These are phyloP conservation scores for Candida qinlingensis DNA, from an alignment of 805 yeast species.

Conservation along the genomic window DNA sequence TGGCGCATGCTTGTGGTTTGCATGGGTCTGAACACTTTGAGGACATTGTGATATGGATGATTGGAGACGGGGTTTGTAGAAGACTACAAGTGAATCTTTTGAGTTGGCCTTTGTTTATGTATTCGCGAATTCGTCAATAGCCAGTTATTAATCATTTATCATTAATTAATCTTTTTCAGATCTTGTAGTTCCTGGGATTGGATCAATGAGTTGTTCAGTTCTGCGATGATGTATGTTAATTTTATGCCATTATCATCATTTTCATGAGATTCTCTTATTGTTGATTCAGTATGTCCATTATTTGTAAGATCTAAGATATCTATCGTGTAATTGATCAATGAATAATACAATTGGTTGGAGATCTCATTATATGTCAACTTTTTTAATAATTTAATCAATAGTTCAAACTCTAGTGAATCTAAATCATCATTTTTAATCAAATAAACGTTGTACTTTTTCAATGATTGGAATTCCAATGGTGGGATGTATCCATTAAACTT, in stretches of 20 bases:
- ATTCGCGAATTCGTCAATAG: no score
- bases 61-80: no score
- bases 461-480: not conserved
- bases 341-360: not conserved
- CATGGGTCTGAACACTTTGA: slow-evolving; percentile 39
- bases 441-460: not conserved
- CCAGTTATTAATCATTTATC: no score
- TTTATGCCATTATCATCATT: not conserved
- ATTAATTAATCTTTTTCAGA: not conserved
- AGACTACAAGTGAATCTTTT: no score
- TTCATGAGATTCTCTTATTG: not conserved
- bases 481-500: not conserved
- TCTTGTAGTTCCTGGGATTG: not conserved
- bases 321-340: slow-evolving; percentile 2
- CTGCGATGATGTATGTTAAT: not conserved
- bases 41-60: not conserved
- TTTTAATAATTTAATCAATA: slow-evolving; percentile 1
- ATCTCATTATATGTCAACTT: not conserved
- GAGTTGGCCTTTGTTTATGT: no score
- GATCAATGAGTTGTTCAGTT: not conserved
- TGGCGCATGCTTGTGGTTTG: slow-evolving; percentile 75
- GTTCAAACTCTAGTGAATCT: not conserved
- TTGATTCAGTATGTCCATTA: not conserved
- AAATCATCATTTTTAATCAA: not conserved
- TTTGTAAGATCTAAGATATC: not conserved